Evolutionary conservation across 305 asterid genomes (phyloP), one percentile per base, ranked within the genome.

Genomic region (Fraxinus nigra): DNA sequence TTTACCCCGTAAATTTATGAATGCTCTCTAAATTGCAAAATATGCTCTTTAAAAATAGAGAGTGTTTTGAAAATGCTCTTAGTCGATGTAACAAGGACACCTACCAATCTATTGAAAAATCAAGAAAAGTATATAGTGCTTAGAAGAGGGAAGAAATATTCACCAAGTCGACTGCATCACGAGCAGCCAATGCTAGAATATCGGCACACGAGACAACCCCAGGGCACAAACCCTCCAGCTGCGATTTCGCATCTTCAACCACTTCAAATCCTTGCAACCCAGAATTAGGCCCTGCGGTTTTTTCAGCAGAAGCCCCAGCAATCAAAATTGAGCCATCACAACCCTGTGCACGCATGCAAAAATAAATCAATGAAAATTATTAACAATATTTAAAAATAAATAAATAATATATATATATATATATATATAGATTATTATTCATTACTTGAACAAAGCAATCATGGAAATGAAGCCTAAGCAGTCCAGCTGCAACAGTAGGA

Each of bases 401-500:
- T 4, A 67, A 22, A 40, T 7, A 3, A 70, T 1, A 33, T 1
- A 33, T 2, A 1, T 32, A 32, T 32, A 32, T 32, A 32, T 32
- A 32, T 32, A 32, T 32, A 33, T 33, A 34, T 4, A 34, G 37
- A 51, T 7, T 24, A 65, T 65, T 13, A 24, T 24, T 65, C 8
- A 11, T 63, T 80, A 90, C 93, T 90, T 82, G 92, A 84, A 93
- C 95, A 80, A 93, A 93, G 80, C 97, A 93, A 72, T 93, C 97
- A 63, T 93, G 97, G 70, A 93, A 93, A 89, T 91, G 95, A 84
- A 93, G 92, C 87, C 97, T 86, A 28, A 93, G 93, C 86, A 93
- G 80, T n/a, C 80, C 97, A 14, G 98, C 91, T 51, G 95, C 94
- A 11, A 90, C 43, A 0, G 93, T 89, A 3, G 89, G 85, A 77